A percentile compares a stretch with the other conserved stretches of the same genome.
Conservation (phyloP, 2,329 filamentous ascomycete species). For the Elsinoe arachidis region DNA sequence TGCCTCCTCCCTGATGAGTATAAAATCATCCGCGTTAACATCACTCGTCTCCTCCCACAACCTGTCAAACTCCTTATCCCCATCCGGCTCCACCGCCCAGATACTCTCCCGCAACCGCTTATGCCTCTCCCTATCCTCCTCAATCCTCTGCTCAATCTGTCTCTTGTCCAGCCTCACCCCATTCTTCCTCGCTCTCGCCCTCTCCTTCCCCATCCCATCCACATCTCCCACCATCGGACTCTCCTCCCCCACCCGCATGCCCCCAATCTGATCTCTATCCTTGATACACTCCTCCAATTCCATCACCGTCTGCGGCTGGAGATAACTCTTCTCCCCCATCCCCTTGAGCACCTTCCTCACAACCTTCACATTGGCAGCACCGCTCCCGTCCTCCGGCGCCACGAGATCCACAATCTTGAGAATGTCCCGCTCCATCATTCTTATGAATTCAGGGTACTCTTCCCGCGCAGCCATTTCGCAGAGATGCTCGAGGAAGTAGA, state of each 20-base stretch:
- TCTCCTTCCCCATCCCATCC: constrained; percentile 17
- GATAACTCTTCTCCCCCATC: constrained; percentile 57
- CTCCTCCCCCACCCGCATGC: constrained; percentile 33
- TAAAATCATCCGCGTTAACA: constrained; percentile 76
- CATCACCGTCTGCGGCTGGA: constrained; percentile 63
- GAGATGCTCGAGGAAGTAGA: constrained; percentile 97
- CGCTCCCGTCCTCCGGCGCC: constrained; percentile 74
- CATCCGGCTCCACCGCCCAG: constrained; percentile 61
- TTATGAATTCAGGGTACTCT: constrained; percentile 69
- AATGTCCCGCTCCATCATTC: constrained; percentile 93
- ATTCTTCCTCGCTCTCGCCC: constrained; percentile 2
- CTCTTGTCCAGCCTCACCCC: constrained; percentile 60
- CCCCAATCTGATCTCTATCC: constrained; percentile 51
- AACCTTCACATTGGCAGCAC: constrained; percentile 89
- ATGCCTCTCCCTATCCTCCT: constrained; percentile 91
- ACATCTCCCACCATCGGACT: constrained; percentile 24
- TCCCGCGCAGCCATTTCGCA: constrained; percentile 76
- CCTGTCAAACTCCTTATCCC: constrained; percentile 65
- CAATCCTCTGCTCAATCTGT: constrained; percentile 90
- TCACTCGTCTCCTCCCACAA: constrained; percentile 84
- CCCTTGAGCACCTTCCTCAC: constrained; percentile 53
- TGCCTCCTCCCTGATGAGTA: constrained; percentile 66
- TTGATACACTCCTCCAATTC: constrained; percentile 80
- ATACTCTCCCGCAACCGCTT: constrained; percentile 86
- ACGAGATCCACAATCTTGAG: constrained; percentile 86